phyloP scores from a whole-genome alignment of 306 rosid genomes.

The Malus orientalis region DNA sequence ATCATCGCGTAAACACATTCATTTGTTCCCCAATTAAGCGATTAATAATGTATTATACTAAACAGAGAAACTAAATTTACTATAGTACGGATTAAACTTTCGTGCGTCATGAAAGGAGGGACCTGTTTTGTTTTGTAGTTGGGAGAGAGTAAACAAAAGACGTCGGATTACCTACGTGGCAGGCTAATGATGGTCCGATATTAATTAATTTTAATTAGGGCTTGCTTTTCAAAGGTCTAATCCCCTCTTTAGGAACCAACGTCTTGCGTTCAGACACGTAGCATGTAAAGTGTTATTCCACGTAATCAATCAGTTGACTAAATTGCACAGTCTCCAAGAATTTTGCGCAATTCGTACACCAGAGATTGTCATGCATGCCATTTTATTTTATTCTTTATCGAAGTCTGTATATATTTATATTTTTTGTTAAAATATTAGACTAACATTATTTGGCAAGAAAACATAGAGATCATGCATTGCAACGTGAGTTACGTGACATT shows the following conservation, averaged over 20 bases:
- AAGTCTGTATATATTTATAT: background rate
- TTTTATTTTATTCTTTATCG: background rate
- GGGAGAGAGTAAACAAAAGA: background rate
- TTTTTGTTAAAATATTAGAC: background rate
- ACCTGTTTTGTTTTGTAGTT: background rate
- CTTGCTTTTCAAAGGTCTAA: constrained; percentile 3
- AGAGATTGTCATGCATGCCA: constrained; percentile 7
- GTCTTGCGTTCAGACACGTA: constrained; percentile 25
- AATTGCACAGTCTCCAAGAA: background rate
- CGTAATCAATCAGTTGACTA: background rate
- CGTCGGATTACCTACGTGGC: constrained; percentile 21
- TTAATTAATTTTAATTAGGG: background rate
- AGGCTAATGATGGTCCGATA: background rate
- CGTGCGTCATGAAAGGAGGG: background rate
- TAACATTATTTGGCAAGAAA: background rate
- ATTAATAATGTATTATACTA: background rate
- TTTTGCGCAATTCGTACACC: background rate
- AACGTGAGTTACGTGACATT: background rate
- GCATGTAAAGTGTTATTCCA: background rate
- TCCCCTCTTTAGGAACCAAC: background rate
- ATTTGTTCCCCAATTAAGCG: background rate
- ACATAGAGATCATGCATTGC: background rate
- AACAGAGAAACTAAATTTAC: background rate
- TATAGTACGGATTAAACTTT: background rate
- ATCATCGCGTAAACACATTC: background rate